A percentile compares a stretch with the other conserved stretches of the same genome.
phyloP scores from a whole-genome alignment of 371 early-diverging fungal genomes.

The Smittium mucronatum region DNA sequence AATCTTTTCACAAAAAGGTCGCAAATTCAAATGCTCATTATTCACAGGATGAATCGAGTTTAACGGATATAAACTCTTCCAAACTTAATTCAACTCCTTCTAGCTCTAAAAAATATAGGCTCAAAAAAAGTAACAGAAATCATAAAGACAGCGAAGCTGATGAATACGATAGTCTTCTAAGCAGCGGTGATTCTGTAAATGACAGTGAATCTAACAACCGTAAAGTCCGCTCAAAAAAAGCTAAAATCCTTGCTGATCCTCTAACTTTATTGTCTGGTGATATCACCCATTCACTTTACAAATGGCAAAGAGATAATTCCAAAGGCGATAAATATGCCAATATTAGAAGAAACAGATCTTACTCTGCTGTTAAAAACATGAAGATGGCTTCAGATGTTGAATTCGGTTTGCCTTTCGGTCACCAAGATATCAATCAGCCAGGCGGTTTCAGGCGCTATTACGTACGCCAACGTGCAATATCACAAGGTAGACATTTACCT shows the following conservation, averaged over 20 bases:
- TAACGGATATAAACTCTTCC: background rate
- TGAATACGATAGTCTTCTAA: background rate
- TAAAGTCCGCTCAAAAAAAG: background rate
- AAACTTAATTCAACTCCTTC: background rate
- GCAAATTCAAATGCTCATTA: background rate
- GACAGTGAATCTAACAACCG: background rate
- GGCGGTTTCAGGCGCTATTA: constrained; percentile 84
- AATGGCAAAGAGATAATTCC: constrained; percentile 62
- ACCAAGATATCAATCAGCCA: constrained; percentile 38
- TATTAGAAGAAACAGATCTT: constrained; percentile 21
- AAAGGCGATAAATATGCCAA: constrained; percentile 9
- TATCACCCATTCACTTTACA: constrained; percentile 77
- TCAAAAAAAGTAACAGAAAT: background rate
- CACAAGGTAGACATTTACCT: constrained; percentile 48
- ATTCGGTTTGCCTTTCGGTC: constrained; percentile 26
- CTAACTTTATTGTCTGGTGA: constrained; percentile 57
- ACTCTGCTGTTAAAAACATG: constrained; percentile 16
- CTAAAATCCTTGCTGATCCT: constrained; percentile 25
- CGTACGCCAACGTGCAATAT: constrained; percentile 54
- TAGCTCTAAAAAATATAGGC: constrained; percentile 5
- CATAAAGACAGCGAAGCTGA: background rate
- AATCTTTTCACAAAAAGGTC: background rate
- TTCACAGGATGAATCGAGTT: background rate
- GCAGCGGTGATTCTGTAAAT: background rate
- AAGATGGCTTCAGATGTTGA: constrained; percentile 20